phyloP scores from a whole-genome alignment of 1,284 basidiomycete genomes.

The Melampsora americana region DNA sequence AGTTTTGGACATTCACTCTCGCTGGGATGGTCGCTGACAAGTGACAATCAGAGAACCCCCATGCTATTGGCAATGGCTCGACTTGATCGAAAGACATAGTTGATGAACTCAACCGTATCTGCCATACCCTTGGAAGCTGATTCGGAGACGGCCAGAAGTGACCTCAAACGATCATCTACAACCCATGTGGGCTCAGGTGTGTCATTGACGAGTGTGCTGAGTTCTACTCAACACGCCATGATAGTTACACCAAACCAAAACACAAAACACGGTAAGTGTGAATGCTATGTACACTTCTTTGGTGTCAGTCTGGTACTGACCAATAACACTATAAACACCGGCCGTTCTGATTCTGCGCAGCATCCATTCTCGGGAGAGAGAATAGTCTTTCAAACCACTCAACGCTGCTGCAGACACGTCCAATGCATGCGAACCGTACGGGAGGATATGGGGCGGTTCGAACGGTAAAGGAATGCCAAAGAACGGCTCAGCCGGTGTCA shows the following conservation, averaged over 20 bases:
- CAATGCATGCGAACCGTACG: conserved; percentile 24
- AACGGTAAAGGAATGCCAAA: conserved; percentile 21
- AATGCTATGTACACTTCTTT: background rate
- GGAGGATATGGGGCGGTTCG: conserved; percentile 25
- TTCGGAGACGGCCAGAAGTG: conserved; percentile 13
- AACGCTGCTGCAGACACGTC: conserved; percentile 12
- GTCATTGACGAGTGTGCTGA: background rate
- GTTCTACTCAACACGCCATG: background rate
- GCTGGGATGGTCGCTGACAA: no score
- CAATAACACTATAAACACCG: conserved; percentile 23
- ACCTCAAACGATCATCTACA: background rate
- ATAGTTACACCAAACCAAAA: background rate
- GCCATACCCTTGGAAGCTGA: conserved; percentile 1
- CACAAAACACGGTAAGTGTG: background rate
- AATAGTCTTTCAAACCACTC: conserved; percentile 18
- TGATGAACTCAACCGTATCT: conserved; percentile 18
- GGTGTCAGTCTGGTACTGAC: background rate
- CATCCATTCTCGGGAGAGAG: conserved; percentile 29
- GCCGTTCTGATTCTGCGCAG: conserved; percentile 26
- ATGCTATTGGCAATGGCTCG: conserved; percentile 14
- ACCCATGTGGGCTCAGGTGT: background rate
- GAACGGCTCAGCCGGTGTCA: conserved; percentile 20
- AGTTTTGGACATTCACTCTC: no score
- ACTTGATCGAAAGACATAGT: conserved; percentile 22
- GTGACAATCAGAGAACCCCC: background rate